Evolutionary conservation across 192 early-diverging fungal species (phyloP).

Genomic region (Phlyctochytrium planicorne): DNA sequence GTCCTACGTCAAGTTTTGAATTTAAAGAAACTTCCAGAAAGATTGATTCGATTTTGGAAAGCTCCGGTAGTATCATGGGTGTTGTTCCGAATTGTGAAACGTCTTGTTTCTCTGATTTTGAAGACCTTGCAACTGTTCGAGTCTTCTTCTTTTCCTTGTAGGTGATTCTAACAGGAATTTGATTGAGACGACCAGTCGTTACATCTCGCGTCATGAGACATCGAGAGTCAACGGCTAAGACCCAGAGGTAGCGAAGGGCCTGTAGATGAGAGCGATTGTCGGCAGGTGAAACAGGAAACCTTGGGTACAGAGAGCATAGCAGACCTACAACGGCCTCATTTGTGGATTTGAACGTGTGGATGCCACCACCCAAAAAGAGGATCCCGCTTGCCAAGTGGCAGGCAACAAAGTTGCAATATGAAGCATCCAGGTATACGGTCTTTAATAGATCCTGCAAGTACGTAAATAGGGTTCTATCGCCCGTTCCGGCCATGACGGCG

Average conservation of each 20-base stretch:
- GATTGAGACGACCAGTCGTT: no score
- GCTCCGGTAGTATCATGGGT: no score
- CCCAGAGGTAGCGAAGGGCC: conserved; percentile 79
- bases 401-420: conserved; percentile 73
- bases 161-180: no score
- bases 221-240: conserved; percentile 66
- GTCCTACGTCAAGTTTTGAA: no score
- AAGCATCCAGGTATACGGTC: conserved; percentile 46
- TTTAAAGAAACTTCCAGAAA: no score
- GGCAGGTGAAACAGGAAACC: conserved; percentile 48
- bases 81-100: no score
- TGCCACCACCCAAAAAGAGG: conserved; percentile 73
- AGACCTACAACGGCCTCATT: conserved; percentile 67
- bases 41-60: no score
- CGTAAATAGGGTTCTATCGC: conserved; percentile 67
- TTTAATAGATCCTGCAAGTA: conserved; percentile 54
- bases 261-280: conserved; percentile 74
- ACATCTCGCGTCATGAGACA: conserved; percentile 72
- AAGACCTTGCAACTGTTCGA: no score
- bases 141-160: no score
- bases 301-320: conserved; percentile 68
- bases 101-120: no score
- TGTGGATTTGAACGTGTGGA: conserved; percentile 58
- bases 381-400: conserved; percentile 75
- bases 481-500: conserved; percentile 81